A percentile compares a stretch with the other conserved stretches of the same genome.
Evolutionary conservation across 352 stramenopile species (phyloP).

Genomic region (Globisporangium iwayamae): DNA sequence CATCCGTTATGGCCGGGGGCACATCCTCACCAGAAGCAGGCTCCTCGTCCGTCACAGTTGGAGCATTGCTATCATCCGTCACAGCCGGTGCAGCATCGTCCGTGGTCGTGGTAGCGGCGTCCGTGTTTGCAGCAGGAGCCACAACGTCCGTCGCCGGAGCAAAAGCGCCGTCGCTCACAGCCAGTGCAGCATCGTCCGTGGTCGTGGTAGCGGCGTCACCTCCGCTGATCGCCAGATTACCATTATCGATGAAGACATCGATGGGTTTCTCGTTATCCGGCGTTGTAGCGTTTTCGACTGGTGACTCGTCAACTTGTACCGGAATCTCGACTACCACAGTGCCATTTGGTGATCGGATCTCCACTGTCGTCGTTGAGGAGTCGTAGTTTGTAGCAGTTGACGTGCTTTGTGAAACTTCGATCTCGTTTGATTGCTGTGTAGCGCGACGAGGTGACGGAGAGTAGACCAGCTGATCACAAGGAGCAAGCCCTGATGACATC

Average conservation of each 20-base stretch:
- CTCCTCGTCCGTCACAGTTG: not conserved
- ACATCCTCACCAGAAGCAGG: not conserved
- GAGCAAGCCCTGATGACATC: not conserved
- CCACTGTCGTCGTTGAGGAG: not conserved
- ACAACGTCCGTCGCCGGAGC: too few relatives aligned
- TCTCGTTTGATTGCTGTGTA: not conserved
- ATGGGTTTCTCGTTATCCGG: not conserved
- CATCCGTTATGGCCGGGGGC: not conserved
- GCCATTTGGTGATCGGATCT: not conserved
- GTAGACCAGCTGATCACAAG: slow-evolving; percentile 1
- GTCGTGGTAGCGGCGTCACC: too few relatives aligned
- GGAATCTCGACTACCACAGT: not conserved
- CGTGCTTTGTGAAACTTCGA: not conserved
- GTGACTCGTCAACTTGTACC: not conserved
- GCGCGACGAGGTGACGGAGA: not conserved
- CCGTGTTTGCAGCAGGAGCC: too few relatives aligned
- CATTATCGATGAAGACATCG: too few relatives aligned
- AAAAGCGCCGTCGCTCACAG: too few relatives aligned
- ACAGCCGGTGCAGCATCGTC: too few relatives aligned
- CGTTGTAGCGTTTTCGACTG: not conserved
- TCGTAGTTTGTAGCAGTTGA: not conserved
- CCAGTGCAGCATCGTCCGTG: too few relatives aligned
- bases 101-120: too few relatives aligned
- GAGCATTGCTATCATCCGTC: too few relatives aligned
- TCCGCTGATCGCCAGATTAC: too few relatives aligned